These are phyloP conservation scores for Umbellularia californica DNA, from an alignment of 164 flowering plant genomes.

Conservation along the genomic window DNA sequence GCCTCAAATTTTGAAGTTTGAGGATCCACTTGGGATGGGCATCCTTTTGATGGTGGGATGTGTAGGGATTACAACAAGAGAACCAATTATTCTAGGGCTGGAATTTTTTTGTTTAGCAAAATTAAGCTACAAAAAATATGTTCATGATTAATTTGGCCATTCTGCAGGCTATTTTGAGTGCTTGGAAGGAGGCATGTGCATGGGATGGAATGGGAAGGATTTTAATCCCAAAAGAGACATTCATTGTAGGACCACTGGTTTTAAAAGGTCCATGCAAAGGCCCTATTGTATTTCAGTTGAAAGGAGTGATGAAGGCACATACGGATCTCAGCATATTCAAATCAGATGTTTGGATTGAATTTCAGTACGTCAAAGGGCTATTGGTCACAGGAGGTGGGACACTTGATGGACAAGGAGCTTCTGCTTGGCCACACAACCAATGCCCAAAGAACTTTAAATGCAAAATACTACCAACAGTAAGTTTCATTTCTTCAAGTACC, in stretches of 20 bases:
- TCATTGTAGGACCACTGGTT: conserved; percentile 12
- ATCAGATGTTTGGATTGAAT: conserved; percentile 33
- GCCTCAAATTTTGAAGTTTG: too few species aligned
- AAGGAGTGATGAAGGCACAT: conserved; percentile 26
- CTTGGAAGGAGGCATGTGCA: conserved; percentile 49
- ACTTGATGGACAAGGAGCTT: conserved; percentile 46
- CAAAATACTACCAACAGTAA: conserved; percentile 46
- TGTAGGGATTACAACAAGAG: too few species aligned
- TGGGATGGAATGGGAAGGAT: conserved; percentile 15
- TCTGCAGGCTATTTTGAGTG: conserved; percentile 32
- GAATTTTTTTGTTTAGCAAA: neutral
- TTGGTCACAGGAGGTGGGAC: conserved; percentile 40
- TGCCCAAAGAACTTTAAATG: conserved; percentile 1
- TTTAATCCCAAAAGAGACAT: conserved; percentile 34
- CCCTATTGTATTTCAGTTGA: conserved; percentile 12
- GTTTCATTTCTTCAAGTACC: conserved; percentile 2
- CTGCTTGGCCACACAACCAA: conserved; percentile 32
- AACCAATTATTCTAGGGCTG: neutral
- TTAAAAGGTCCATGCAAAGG: conserved; percentile 40
- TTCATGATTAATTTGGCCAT: neutral
- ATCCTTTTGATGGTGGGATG: too few species aligned
- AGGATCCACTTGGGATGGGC: too few species aligned
- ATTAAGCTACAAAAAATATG: neutral
- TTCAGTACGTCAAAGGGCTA: conserved; percentile 26
- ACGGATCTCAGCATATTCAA: conserved; percentile 1